Base-by-base conservation (phyloP, 352 stramenopile genomes). In the Globisporangium radiosum region DNA sequence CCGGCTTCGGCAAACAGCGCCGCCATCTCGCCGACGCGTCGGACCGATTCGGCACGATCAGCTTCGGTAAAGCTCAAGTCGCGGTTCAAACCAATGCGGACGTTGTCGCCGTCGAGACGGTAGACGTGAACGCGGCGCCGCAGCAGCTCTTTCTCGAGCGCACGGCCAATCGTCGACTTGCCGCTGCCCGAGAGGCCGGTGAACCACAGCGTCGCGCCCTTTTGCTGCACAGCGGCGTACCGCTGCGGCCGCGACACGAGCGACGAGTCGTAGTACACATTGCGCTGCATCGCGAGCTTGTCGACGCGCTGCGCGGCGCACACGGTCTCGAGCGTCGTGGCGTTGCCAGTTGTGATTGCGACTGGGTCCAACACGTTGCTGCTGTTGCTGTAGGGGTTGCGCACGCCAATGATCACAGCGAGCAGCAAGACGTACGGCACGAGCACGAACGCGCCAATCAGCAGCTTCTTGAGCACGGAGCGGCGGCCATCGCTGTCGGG, bases 151-250 rank as follows among this genome's bases (percentile, higher is more conserved):
- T 98, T 91, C 84, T 99, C 97, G 9, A 99, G 71, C 5, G 96
- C 94, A 3, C 90, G 96, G 11, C 96, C 96, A 57, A 99, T 97
- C 5, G 97, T 99, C 50, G 91, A 98, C 77, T 99, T 99, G 40
- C 96, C 97, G 43, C 92, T 97, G n/a, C 96, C 96, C 15, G 82
- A 97, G 40, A 98, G 93, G 10, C 97, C 96, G 6, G 96, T 99
- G 81, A 99, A 98, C 96, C 97, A 99, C 1, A 99, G 80, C 25
- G 96, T 99, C 7, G 95, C 94, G 19, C 97, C 96, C 71, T 99
- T 99, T 75, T 99, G 97, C 64, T 88, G 72, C 47, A 93, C 59
- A 0, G 81, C 81, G 5, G 81, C 84, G 58, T 88, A 90, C 0
- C 84, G 76, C 65, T 89, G 71, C 44, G 76, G 62, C 0, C 78